Conservation (phyloP, 1,139 yeast species). For the Yamadazyma diddensiae region DNA sequence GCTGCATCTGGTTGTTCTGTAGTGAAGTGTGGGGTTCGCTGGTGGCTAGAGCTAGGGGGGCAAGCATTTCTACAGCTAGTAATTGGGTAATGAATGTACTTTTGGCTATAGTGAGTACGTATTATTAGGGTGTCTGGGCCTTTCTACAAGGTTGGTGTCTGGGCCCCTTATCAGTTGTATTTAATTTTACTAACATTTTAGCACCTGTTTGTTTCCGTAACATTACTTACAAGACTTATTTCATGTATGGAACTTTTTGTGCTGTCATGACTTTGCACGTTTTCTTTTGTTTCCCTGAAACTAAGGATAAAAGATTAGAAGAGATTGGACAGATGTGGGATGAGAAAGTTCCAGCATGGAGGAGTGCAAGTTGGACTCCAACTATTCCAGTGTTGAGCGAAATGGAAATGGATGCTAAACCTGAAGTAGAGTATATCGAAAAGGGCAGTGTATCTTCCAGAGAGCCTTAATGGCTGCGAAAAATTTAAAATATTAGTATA, state of each 20-base stretch:
- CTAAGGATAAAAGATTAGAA: constrained; percentile 58
- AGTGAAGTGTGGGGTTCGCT: constrained; percentile 48
- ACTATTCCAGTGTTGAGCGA: constrained; percentile 10
- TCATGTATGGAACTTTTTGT: constrained; percentile 44
- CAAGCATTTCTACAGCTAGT: constrained; percentile 44
- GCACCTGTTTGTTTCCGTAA: constrained; percentile 29
- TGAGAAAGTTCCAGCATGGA: constrained; percentile 60
- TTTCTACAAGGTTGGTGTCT: too few relatives aligned
- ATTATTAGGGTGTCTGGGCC: too few relatives aligned
- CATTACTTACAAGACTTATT: constrained; percentile 44
- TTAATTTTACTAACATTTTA: too few relatives aligned
- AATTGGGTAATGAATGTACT: constrained; percentile 49
- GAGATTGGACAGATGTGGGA: constrained; percentile 59
- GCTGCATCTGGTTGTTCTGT: constrained; percentile 51
- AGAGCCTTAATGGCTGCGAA: too few relatives aligned
- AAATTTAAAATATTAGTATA: too few relatives aligned
- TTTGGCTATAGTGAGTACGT: too few relatives aligned
- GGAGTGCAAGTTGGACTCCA: constrained; percentile 14
- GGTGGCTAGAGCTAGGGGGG: constrained; percentile 52
- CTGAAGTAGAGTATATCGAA: constrained; percentile 13
- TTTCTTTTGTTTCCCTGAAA: constrained; percentile 60
- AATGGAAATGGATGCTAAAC: constrained; percentile 8
- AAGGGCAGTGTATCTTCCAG: constrained; percentile 8
- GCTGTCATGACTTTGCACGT: constrained; percentile 53
- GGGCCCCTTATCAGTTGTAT: too few relatives aligned